Evolutionary conservation across 2,329 filamentous ascomycete genomes (phyloP).

Genomic region (Davidsoniella virescens): DNA sequence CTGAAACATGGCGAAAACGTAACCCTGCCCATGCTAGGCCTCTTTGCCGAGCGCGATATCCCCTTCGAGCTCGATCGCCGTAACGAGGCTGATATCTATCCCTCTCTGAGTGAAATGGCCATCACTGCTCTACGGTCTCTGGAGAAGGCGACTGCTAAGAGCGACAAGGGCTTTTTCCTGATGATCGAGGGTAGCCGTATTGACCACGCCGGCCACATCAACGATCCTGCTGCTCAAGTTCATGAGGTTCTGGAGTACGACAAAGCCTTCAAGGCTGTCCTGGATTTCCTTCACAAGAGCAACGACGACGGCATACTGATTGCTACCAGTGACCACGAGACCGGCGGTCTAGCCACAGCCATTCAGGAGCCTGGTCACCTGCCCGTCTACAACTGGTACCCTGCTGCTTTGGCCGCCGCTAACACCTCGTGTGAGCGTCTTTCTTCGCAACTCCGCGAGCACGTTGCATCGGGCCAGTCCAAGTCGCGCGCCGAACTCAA

Average conservation of each 20-base stretch:
- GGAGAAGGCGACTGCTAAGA: constrained; percentile 63
- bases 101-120: constrained; percentile 84
- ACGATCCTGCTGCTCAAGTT: constrained; percentile 71
- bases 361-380: constrained; percentile 42
- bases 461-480: constrained; percentile 30
- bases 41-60: constrained; percentile 70
- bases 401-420: constrained; percentile 55
- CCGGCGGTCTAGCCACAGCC: constrained; percentile 71
- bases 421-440: constrained; percentile 67
- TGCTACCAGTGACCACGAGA: constrained; percentile 90
- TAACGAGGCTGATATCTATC: constrained; percentile 63
- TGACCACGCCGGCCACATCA: constrained; percentile 81
- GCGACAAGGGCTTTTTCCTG: constrained; percentile 87
- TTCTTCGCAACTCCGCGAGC: constrained; percentile 40
- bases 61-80: constrained; percentile 88
- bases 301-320: constrained; percentile 65
- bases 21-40: constrained; percentile 66
- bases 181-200: constrained; percentile 98
- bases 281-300: constrained; percentile 68
- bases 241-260: constrained; percentile 94
- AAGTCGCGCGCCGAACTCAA: constrained; percentile 28
- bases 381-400: constrained; percentile 61
- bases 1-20: constrained; percentile 51
- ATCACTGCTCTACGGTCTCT: constrained; percentile 64
- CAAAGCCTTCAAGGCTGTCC: constrained; percentile 61